These are phyloP conservation scores for Candida golubevii DNA, from an alignment of 805 yeast species.

Conservation along the genomic window DNA sequence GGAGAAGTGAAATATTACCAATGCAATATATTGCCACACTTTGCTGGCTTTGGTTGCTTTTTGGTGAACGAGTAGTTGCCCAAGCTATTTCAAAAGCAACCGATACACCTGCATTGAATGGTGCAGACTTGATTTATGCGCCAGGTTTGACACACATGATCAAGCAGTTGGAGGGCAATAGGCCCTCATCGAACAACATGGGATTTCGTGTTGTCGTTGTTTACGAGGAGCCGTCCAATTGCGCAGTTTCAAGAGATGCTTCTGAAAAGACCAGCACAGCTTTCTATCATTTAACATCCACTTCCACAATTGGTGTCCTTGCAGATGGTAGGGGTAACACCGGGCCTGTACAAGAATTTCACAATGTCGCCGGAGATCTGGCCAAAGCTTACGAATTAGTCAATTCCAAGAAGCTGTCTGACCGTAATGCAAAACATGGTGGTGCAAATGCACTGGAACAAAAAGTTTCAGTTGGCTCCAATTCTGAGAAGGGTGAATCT, in stretches of 20 bases:
- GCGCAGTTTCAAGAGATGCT: background rate
- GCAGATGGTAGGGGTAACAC: too few relatives aligned
- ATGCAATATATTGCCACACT: background rate
- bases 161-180: background rate
- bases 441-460: too few relatives aligned
- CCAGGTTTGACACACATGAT: background rate
- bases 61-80: background rate
- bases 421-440: too few relatives aligned
- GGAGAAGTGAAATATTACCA: background rate
- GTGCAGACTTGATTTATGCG: background rate
- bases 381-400: too few relatives aligned
- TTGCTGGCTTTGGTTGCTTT: background rate
- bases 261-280: background rate
- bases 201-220: conserved; percentile 1
- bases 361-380: too few relatives aligned
- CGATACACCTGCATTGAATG: background rate
- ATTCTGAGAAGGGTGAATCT: background rate
- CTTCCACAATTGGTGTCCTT: background rate
- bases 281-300: background rate
- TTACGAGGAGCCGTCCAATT: background rate
- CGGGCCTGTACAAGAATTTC: too few relatives aligned
- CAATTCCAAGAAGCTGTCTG: too few relatives aligned
- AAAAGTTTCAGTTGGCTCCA: too few relatives aligned
- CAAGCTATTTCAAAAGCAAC: background rate
- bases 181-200: background rate